Percentiles rank a stretch among this genome's conserved stretches.
phyloP scores from a whole-genome alignment of 2,329 filamentous ascomycete species.

The Colletotrichum ledebouriae region DNA sequence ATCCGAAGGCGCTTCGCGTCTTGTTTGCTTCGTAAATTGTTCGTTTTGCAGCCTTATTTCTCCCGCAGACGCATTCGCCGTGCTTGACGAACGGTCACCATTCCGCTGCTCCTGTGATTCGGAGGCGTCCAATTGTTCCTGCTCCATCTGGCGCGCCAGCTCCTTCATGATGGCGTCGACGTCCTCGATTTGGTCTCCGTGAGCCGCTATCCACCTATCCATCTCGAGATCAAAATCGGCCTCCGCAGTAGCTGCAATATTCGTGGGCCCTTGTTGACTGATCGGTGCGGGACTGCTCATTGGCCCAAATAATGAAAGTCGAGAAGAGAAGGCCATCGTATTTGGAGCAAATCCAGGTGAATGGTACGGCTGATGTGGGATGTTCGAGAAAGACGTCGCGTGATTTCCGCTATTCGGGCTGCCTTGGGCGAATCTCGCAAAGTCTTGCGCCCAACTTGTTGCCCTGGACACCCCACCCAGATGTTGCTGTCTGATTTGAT shows the following conservation, averaged over 20 bases:
- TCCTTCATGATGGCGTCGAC: slow-evolving; percentile 60
- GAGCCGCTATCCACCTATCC: slow-evolving; percentile 56
- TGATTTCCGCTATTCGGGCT: neutral
- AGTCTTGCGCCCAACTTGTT: slow-evolving; percentile 39
- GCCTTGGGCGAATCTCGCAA: slow-evolving; percentile 14
- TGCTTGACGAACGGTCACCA: no score
- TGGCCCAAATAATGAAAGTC: neutral
- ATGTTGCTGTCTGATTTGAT: neutral
- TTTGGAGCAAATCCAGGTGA: neutral
- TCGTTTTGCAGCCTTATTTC: neutral
- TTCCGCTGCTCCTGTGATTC: no score
- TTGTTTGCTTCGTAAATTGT: neutral
- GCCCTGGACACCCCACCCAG: neutral
- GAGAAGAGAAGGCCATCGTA: neutral
- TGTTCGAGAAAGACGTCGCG: neutral
- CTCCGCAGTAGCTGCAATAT: slow-evolving; percentile 39
- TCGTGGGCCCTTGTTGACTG: neutral
- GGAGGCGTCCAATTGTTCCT: neutral
- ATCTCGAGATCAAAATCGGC: slow-evolving; percentile 58
- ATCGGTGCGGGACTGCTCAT: neutral
- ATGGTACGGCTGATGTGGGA: neutral
- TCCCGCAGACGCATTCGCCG: no score
- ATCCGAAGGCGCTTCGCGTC: no score
- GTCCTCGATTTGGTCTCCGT: slow-evolving; percentile 53
- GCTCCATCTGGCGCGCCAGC: slow-evolving; percentile 56